phyloP scores from a whole-genome alignment of 495 filamentous ascomycete genomes.

The Daldinia caldariorum region DNA sequence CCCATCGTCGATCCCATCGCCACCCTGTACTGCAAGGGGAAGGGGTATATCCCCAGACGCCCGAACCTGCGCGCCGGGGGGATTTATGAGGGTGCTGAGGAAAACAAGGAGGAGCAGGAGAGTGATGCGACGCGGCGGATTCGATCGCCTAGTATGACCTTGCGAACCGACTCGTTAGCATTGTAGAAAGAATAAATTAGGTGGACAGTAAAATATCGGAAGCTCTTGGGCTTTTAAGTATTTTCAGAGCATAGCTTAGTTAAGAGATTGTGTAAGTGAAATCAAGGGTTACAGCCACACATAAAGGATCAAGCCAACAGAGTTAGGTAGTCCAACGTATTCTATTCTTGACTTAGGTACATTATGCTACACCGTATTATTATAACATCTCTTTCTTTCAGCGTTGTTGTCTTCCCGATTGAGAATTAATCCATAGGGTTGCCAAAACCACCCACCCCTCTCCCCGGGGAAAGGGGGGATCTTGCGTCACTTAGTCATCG shows the following conservation, averaged over 20 bases:
- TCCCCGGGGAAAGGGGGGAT: no score
- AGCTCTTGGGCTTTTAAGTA: no score
- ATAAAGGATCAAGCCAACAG: neutral
- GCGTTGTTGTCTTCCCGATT: neutral
- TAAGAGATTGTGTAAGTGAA: no score
- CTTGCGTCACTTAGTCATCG: neutral
- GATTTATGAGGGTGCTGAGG: slow-evolving; percentile 18
- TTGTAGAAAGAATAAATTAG: neutral
- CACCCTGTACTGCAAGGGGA: slow-evolving; percentile 31
- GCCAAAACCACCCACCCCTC: no score
- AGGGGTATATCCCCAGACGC: slow-evolving; percentile 27
- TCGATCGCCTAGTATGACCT: neutral
- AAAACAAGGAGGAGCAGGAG: neutral
- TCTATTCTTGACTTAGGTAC: neutral
- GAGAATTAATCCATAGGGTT: no score
- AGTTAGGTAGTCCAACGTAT: neutral
- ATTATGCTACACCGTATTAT: neutral
- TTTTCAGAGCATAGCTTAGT: no score
- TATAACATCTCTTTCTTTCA: neutral
- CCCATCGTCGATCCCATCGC: slow-evolving; percentile 39
- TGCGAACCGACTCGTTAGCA: neutral
- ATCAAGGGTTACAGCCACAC: neutral
- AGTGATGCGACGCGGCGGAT: neutral
- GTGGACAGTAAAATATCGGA: neutral
- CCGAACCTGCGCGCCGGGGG: slow-evolving; percentile 21